Percentiles rank a stretch among this genome's conserved stretches.
Evolutionary conservation across 1,284 basidiomycete genomes (phyloP).

Genomic region (Baeospora myosura): DNA sequence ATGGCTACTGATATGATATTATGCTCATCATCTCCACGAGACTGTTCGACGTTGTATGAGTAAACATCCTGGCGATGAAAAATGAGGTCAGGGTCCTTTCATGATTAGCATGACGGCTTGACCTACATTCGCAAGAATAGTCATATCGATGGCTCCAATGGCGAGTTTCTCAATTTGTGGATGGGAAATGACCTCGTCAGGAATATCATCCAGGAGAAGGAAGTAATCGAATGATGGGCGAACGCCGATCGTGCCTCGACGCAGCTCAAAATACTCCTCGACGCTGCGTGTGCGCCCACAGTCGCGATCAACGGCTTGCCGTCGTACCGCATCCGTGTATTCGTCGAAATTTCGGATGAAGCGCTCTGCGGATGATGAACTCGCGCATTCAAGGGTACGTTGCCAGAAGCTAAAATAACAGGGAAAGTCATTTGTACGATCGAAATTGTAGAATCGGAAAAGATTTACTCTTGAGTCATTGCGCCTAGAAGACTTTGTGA

Average conservation of each 20-base stretch:
- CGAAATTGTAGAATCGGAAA: no score
- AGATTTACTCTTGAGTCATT: background rate
- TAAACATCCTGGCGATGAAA: constrained; percentile 26
- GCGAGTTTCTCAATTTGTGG: constrained; percentile 29
- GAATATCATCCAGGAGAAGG: constrained; percentile 31
- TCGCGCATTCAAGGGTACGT: constrained; percentile 25
- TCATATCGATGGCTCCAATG: constrained; percentile 29
- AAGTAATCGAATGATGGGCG: constrained; percentile 33
- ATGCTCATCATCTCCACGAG: constrained; percentile 34
- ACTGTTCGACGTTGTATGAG: constrained; percentile 37
- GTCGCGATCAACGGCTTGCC: constrained; percentile 34
- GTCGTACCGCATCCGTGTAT: constrained; percentile 33
- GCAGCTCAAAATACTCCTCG: constrained; percentile 30
- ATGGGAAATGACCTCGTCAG: constrained; percentile 33
- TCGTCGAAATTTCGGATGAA: constrained; percentile 31
- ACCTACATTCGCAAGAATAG: constrained; percentile 35
- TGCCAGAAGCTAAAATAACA: constrained; percentile 28
- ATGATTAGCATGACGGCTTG: background rate
- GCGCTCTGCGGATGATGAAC: constrained; percentile 25
- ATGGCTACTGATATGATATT: constrained; percentile 40
- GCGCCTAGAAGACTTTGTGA: background rate
- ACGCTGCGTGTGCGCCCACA: constrained; percentile 25
- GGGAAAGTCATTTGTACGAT: no score
- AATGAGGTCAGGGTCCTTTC: constrained; percentile 1
- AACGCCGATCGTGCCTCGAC: constrained; percentile 36